Base-by-base conservation (phyloP, 805 yeast genomes). In the Candida yuanshanica region DNA sequence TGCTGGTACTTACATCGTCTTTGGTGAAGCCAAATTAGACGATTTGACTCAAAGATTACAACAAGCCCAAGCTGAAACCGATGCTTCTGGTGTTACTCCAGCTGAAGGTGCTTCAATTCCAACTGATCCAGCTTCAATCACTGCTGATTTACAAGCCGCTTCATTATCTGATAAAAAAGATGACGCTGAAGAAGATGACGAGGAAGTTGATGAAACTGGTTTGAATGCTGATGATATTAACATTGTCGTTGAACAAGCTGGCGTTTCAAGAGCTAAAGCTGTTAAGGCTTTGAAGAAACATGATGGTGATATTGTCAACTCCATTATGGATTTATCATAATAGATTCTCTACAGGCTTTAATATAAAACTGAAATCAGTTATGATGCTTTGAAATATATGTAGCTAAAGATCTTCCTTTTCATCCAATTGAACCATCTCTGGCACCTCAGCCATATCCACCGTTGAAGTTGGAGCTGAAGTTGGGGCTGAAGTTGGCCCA, bases 21-120 rank as follows among this genome's bases (percentile, higher is more conserved):
- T 91, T 60, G 99, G 99, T 72, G 97, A 90, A 73, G 95, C 96
- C 64, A 86, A 88, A 78, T 84, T 86, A 56, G 97, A 91, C 69
- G 96, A 91, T 75, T 72, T 89, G 69, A 80, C 82, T 72, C 81
- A 86, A 70, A 82, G 89, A 76, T 76, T 85, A 69, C 85, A 82
- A 66, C 85, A 85, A 62, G 86, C 86, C 52, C 85, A 81, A 68
- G 79, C 77, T 36, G 49, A 51, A 48, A 53, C 51, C 37, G 56
- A 33, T 20, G 53, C 47, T 29, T 36, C 31, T 50, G 74, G 75
- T 55, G 76, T 75, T 48, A 69, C 68, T 53, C 72, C 70, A 52
- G 75, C 74, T 43, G 66, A 62, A 39, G 83, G 79, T 63, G 77
- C 74, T 51, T 74, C 78, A 55, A 14, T 18, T 11, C 76, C 78